Evolutionary conservation across 176 grass and related monocot species (phyloP), one percentile per base, ranked within the genome.

Genomic region (Bonia amplexicaulis): DNA sequence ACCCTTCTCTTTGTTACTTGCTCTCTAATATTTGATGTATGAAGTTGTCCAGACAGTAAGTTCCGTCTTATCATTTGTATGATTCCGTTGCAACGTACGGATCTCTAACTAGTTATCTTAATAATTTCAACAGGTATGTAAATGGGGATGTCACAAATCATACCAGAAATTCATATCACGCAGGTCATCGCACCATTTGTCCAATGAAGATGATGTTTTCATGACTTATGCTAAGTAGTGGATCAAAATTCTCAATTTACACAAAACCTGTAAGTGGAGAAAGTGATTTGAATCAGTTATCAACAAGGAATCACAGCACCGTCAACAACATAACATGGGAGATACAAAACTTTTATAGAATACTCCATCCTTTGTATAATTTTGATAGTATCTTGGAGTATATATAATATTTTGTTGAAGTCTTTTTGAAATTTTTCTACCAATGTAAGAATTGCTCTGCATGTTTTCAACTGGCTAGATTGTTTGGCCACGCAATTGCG

Each of bases 101-200:
- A 2, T 31, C 29, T 31, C 1, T 31, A 31, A 31, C 29, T 31
- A 1, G 1, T n/a, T n/a, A n/a, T n/a, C 17, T 22, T 8, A n/a
- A 1, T 37, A 55, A 71, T 71, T 46, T 25, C 25, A 11, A n/a
- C 6, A 55, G 3, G 51, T 57, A 2, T 14, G 29, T 55, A 75
- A 57, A 39, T 14, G 0, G 23, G 20, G 17, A 57, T 14, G 31
- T 40, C 40, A 9, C 0, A 7, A 54, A 37, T 11, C 55, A 22
- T 86, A 86, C 84, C 84, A 86, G 46, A 71, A 79, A 27, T 79
- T 5, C 16, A 48, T 71, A 10, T 71, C 55, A 71, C 3, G 66
- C 5, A 86, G 15, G 26, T 0, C 0, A 62, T 10, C 14, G 27
- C 29, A 14, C 27, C 27, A 86, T 51, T 12, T 2, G 9, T 26